Evolutionary conservation across 2,329 filamentous ascomycete species (phyloP).

Genomic region (Fusarium udum): DNA sequence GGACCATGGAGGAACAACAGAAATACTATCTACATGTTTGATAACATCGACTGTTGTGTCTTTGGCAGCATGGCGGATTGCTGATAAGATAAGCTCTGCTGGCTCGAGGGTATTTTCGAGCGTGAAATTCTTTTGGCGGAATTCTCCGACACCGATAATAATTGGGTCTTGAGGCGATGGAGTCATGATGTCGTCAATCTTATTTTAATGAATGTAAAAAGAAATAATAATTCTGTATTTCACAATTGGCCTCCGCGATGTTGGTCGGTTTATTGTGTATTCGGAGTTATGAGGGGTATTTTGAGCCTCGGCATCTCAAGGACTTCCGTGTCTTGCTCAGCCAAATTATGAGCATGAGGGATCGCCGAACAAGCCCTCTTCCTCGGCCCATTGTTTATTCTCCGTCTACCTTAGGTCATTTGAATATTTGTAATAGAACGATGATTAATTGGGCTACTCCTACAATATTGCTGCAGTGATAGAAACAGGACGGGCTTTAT

Average conservation of each 20-base stretch:
- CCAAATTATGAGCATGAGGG: not conserved
- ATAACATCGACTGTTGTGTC: conserved; percentile 51
- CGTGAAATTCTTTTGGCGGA: conserved; percentile 64
- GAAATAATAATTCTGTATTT: too few relatives aligned
- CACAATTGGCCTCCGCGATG: too few relatives aligned
- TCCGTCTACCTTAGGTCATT: not conserved
- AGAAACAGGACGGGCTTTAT: too few relatives aligned
- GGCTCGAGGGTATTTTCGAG: conserved; percentile 65
- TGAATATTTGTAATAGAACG: not conserved
- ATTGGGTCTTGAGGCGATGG: conserved; percentile 52
- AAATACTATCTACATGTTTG: conserved; percentile 62
- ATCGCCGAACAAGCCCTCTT: not conserved
- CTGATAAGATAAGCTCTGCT: conserved; percentile 65
- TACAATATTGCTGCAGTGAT: not conserved
- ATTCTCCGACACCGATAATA: conserved; percentile 70
- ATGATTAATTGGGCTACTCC: not conserved
- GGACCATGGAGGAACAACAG: conserved; percentile 71
- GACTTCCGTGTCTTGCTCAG: not conserved
- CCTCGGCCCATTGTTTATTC: not conserved
- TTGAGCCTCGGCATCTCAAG: not conserved
- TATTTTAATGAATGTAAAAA: too few relatives aligned
- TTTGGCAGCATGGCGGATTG: conserved; percentile 60
- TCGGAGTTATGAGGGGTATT: not conserved
- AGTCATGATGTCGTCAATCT: not conserved
- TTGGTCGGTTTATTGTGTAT: too few relatives aligned